phyloP scores from a whole-genome alignment of 2,329 filamentous ascomycete species.

The Capronia americana region DNA sequence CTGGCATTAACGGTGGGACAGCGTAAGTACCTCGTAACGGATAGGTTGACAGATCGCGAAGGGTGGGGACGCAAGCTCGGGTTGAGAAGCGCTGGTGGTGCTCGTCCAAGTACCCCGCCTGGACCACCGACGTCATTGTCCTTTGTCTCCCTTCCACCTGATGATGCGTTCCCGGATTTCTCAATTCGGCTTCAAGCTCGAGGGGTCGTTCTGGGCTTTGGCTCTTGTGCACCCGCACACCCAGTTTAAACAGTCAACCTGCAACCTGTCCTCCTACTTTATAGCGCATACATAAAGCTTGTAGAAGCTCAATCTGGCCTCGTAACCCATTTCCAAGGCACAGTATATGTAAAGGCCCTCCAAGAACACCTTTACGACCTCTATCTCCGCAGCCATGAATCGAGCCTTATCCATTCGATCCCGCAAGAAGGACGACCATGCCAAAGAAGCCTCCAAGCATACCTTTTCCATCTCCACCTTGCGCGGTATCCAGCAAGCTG shows the following conservation, averaged over 20 bases:
- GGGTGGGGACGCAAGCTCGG: neutral
- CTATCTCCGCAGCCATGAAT: conserved; percentile 45
- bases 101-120: neutral
- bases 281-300: conserved; percentile 14
- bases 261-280: neutral
- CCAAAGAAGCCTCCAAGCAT: conserved; percentile 59
- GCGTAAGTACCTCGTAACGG: no score
- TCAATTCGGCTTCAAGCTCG: conserved; percentile 10
- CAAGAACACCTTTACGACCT: neutral
- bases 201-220: conserved; percentile 6
- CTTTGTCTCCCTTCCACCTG: neutral
- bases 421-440: conserved; percentile 42
- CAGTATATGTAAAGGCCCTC: neutral
- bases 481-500: conserved; percentile 81
- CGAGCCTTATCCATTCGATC: conserved; percentile 51
- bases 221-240: conserved; percentile 9
- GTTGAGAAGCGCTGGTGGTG: neutral
- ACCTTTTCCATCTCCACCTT: conserved; percentile 87
- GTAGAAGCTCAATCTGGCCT: conserved; percentile 9
- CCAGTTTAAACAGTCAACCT: conserved; percentile 4
- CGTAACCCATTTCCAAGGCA: neutral
- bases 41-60: neutral
- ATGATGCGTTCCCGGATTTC: conserved; percentile 12
- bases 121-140: conserved; percentile 12
- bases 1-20: neutral